Conservation (phyloP, 371 early-diverging fungal species). For the Mucor lusitanicus region DNA sequence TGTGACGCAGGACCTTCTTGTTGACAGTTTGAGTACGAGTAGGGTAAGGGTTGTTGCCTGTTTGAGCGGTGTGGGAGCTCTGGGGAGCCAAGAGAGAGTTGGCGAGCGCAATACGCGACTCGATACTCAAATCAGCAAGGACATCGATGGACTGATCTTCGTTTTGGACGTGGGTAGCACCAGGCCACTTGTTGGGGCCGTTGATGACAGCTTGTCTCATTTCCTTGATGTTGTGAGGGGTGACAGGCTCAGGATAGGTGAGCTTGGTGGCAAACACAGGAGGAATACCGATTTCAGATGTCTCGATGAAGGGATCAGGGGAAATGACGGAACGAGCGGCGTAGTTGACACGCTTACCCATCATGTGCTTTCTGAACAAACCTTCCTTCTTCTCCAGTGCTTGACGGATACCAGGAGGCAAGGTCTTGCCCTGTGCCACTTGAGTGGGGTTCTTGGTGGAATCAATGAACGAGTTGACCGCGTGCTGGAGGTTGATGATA, state of each 20-base stretch:
- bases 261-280: conserved; percentile 96
- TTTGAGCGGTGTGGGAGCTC: conserved; percentile 51
- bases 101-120: conserved; percentile 94
- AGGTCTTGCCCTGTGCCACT: conserved; percentile 54
- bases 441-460: conserved; percentile 76
- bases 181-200: conserved; percentile 98
- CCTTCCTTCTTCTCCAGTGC: conserved; percentile 99
- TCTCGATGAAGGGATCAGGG: conserved; percentile 99
- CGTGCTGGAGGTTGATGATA: conserved; percentile 88
- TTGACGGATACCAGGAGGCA: conserved; percentile 93
- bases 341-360: conserved; percentile 99
- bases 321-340: conserved; percentile 99
- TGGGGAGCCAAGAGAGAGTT: conserved; percentile 93
- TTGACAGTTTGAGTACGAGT: conserved; percentile 72
- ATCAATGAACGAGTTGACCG: conserved; percentile 94
- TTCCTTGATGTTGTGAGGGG: conserved; percentile 91
- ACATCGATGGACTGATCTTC: conserved; percentile 90
- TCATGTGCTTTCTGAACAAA: conserved; percentile 99
- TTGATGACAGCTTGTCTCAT: conserved; percentile 96
- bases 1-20: conserved; percentile 97
- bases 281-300: conserved; percentile 98
- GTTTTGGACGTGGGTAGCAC: conserved; percentile 93
- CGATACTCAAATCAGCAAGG: conserved; percentile 75
- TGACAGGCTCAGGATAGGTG: conserved; percentile 99
- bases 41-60: conserved; percentile 55